Evolutionary conservation across 78 protist species (phyloP).

Genomic region (Guillardia theta): DNA sequence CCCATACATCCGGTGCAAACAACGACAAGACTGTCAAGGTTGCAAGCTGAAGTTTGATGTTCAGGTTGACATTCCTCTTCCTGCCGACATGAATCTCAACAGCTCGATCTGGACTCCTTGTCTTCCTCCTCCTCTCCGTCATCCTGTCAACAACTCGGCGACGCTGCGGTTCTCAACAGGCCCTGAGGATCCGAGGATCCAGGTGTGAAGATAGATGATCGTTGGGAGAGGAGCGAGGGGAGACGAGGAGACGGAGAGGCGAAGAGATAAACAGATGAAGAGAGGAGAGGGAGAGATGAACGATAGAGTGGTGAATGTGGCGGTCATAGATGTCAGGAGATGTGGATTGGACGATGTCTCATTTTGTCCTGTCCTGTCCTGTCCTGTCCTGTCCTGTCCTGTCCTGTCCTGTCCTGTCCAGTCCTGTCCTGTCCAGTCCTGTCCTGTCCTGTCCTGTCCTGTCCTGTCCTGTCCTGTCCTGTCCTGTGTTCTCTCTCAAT

Average conservation of each 20-base stretch:
- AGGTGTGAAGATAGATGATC: neutral
- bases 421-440: no score
- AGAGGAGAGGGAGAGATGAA: neutral
- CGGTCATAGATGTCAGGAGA: neutral
- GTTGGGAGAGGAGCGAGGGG: neutral
- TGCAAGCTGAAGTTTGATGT: no score
- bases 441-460: no score
- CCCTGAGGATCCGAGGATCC: slow-evolving; percentile 2
- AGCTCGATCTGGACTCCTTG: neutral
- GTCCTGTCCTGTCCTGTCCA: no score
- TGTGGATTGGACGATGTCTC: neutral
- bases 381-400: no score
- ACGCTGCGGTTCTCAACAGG: neutral
- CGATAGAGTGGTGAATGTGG: neutral
- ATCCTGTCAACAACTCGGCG: neutral
- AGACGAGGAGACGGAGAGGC: neutral
- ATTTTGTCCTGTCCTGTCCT: no score
- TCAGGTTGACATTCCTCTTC: no score
- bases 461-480: no score
- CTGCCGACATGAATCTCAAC: neutral
- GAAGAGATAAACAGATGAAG: neutral
- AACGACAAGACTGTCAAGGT: no score
- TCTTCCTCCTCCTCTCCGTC: neutral
- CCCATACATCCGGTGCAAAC: neutral
- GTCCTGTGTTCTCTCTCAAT: neutral